These are phyloP conservation scores for Populus ilicifolia DNA, from an alignment of 345 rosid genomes.

Conservation along the genomic window DNA sequence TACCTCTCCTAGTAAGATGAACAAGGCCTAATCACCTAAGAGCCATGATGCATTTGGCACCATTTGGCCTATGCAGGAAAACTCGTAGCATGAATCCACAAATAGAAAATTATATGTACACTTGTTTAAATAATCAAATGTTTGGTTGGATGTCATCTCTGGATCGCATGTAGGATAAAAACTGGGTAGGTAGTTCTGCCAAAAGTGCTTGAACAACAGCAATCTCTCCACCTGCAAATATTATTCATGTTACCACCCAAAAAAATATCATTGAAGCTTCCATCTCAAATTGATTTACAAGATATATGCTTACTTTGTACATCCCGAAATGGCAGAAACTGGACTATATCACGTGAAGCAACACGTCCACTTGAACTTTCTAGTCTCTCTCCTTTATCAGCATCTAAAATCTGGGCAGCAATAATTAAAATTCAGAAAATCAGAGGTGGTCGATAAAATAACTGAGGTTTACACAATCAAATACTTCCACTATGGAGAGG, in stretches of 20 bases:
- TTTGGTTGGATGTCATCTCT: slow-evolving; percentile 60
- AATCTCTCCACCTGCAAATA: slow-evolving; percentile 62
- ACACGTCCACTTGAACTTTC: slow-evolving; percentile 80
- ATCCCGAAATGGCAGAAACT: slow-evolving; percentile 76
- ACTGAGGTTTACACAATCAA: background rate
- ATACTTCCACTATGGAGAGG: background rate
- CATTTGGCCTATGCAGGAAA: slow-evolving; percentile 7
- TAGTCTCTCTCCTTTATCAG: slow-evolving; percentile 82
- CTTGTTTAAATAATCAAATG: slow-evolving; percentile 27
- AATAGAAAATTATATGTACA: slow-evolving; percentile 22
- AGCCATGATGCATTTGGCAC: slow-evolving; percentile 5
- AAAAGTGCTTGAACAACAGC: slow-evolving; percentile 80
- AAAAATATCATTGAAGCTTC: background rate
- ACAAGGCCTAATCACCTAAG: slow-evolving; percentile 1
- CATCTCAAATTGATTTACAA: background rate
- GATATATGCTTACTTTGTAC: slow-evolving; percentile 57
- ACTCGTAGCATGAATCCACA: slow-evolving; percentile 12
- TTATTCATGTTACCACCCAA: background rate
- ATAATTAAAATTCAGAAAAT: background rate
- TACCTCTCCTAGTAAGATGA: slow-evolving; percentile 3
- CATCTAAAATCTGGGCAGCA: slow-evolving; percentile 60
- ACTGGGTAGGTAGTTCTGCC: slow-evolving; percentile 82
- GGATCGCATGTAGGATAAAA: slow-evolving; percentile 68
- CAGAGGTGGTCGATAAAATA: background rate
- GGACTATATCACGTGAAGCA: slow-evolving; percentile 93